Percentiles rank a stretch among this genome's conserved stretches.
phyloP scores from a whole-genome alignment of 306 rosid species.

The Ziziphus jujuba region DNA sequence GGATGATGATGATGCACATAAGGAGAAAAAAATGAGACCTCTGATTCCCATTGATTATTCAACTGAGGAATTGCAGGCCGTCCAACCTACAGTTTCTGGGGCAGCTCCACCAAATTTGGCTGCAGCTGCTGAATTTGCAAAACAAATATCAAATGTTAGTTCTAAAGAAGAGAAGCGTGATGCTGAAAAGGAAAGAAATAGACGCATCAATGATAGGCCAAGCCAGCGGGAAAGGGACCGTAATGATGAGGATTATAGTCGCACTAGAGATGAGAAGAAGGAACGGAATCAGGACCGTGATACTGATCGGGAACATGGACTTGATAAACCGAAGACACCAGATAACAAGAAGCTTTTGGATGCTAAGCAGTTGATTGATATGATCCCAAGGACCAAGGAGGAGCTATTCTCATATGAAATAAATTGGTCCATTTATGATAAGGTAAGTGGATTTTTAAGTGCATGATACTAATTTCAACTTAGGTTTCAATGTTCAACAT shows the following conservation, averaged over 20 bases:
- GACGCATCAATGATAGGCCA: conserved; percentile 70
- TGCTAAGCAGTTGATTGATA: conserved; percentile 93
- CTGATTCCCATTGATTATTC: conserved; percentile 98
- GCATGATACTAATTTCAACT: not conserved
- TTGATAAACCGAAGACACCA: conserved; percentile 58
- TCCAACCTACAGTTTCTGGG: conserved; percentile 63
- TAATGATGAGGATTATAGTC: conserved; percentile 60
- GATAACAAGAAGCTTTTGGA: conserved; percentile 81
- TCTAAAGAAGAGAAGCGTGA: conserved; percentile 77
- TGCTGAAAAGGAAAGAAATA: conserved; percentile 75
- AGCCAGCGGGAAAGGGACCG: conserved; percentile 74
- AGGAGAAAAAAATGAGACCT: conserved; percentile 97
- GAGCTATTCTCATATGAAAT: conserved; percentile 90
- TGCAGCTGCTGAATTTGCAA: conserved; percentile 99
- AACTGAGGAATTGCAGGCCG: conserved; percentile 93
- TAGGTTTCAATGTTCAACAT: not conserved
- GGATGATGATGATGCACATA: conserved; percentile 92
- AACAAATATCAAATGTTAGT: conserved; percentile 72
- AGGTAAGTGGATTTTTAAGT: conserved; percentile 43
- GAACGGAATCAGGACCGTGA: conserved; percentile 54
- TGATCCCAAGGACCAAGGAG: conserved; percentile 97
- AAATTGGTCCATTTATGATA: conserved; percentile 87
- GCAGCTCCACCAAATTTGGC: conserved; percentile 79
- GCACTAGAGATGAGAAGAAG: conserved; percentile 66
- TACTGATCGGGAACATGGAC: conserved; percentile 64